These are phyloP conservation scores for Candida vaughaniae DNA, from an alignment of 805 yeast species.

Conservation along the genomic window DNA sequence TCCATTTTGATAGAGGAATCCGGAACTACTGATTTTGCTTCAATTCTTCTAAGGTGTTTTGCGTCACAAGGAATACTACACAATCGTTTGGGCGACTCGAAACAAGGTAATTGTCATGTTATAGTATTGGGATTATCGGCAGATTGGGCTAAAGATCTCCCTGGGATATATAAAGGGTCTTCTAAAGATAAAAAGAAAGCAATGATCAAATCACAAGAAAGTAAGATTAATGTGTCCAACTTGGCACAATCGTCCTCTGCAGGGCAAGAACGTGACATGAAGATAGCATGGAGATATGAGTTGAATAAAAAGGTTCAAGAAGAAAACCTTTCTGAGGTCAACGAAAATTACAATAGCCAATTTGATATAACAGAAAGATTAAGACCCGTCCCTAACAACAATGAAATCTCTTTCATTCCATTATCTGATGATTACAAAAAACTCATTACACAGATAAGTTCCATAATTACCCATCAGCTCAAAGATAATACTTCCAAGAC, in stretches of 20 bases:
- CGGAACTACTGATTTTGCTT: conserved; percentile 84
- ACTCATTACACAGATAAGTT: conserved; percentile 42
- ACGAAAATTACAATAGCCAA: conserved; percentile 58
- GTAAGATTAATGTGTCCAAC: conserved; percentile 68
- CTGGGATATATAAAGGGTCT: conserved; percentile 74
- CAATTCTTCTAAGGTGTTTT: conserved; percentile 65
- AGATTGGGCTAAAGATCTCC: conserved; percentile 66
- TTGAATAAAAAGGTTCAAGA: conserved; percentile 26
- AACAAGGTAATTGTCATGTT: conserved; percentile 51
- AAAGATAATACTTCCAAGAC: conserved; percentile 45
- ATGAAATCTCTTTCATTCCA: conserved; percentile 61
- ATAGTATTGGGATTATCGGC: conserved; percentile 60
- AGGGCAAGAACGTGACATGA: conserved; percentile 48
- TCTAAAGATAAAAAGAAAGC: conserved; percentile 64
- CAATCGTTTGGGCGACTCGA: conserved; percentile 43
- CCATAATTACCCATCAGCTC: conserved; percentile 31
- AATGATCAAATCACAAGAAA: conserved; percentile 54
- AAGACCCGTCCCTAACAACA: conserved; percentile 60
- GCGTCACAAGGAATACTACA: conserved; percentile 77
- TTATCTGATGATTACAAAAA: conserved; percentile 19
- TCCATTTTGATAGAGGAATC: conserved; percentile 74
- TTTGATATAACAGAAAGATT: conserved; percentile 77
- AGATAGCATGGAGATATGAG: conserved; percentile 95
- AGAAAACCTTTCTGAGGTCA: conserved; percentile 20
- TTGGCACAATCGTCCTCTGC: conserved; percentile 32